Evolutionary conservation across 177 flowering plant species (phyloP).

Genomic region (Tripterygium wilfordii): DNA sequence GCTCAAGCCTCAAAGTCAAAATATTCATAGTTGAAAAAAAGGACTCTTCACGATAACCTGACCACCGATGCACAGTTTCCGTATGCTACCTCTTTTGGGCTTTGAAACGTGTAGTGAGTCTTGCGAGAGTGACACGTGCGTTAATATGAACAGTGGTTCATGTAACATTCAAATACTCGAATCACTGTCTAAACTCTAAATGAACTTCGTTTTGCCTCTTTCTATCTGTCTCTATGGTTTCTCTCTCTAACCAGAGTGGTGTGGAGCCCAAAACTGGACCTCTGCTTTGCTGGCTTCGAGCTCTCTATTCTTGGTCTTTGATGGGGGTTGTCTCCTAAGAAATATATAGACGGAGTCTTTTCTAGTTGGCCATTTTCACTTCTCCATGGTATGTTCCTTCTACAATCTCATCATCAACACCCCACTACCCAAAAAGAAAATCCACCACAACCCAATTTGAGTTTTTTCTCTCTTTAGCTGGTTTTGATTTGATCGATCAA

Average conservation of each 20-base stretch:
- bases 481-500: conserved; percentile 28
- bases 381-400: not conserved
- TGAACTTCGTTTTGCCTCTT: too few species aligned
- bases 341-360: not conserved
- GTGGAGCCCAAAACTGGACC: conserved; percentile 58
- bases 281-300: conserved; percentile 64
- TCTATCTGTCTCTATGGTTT: not conserved
- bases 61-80: too few species aligned
- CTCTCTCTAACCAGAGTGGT: conserved; percentile 9
- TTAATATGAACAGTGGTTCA: too few species aligned
- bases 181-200: too few species aligned
- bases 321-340: conserved; percentile 44
- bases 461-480: not conserved
- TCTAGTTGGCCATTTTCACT: conserved; percentile 1
- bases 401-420: conserved; percentile 13
- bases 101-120: too few species aligned
- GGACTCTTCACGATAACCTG: too few species aligned
- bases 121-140: too few species aligned
- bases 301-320: conserved; percentile 49
- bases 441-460: conserved; percentile 1
- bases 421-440: not conserved
- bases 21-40: too few species aligned
- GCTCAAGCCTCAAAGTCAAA: too few species aligned
- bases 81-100: too few species aligned
- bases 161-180: too few species aligned